Percentiles rank a stretch among this genome's conserved stretches.
These are phyloP conservation scores for Xylariomycetidae sp. DNA, from an alignment of 2,329 filamentous ascomycete species.

Conservation along the genomic window DNA sequence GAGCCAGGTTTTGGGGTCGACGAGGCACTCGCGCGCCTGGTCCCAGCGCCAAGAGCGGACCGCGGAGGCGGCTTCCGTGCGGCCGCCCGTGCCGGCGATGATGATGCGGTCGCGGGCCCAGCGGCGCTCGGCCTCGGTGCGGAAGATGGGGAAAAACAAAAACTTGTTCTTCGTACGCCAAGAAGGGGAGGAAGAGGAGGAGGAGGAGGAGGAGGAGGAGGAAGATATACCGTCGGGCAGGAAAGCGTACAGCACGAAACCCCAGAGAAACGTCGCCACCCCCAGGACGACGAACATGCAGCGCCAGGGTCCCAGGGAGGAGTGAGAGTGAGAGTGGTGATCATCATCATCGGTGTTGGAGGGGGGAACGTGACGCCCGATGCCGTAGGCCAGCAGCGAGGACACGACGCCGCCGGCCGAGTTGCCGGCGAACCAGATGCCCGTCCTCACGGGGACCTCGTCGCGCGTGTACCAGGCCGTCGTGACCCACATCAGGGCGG, in stretches of 20 bases:
- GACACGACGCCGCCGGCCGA: constrained; percentile 43
- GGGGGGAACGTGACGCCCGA: too few species aligned
- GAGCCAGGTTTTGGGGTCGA: constrained; percentile 58
- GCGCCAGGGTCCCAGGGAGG: too few species aligned
- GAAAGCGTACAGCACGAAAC: constrained; percentile 40
- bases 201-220: too few species aligned
- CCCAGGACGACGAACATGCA: constrained; percentile 57
- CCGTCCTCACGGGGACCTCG: constrained; percentile 49
- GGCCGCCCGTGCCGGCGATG: constrained; percentile 48
- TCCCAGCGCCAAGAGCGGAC: constrained; percentile 43
- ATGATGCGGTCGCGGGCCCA: constrained; percentile 43
- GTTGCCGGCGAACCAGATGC: constrained; percentile 53
- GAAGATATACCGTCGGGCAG: constrained; percentile 50
- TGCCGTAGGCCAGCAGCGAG: constrained; percentile 48
- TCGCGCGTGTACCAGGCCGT: constrained; percentile 53
- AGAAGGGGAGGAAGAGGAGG: too few species aligned
- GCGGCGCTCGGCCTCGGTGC: constrained; percentile 45
- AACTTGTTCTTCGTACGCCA: constrained; percentile 56
- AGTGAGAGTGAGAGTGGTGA: too few species aligned
- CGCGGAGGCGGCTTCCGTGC: constrained; percentile 41
- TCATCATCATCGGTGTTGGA: constrained; percentile 44
- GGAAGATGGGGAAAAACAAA: too few species aligned
- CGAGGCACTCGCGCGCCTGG: constrained; percentile 49
- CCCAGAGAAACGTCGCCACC: constrained; percentile 45
- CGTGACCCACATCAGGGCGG: constrained; percentile 52